phyloP scores from a whole-genome alignment of 176 grass and related monocot genomes.

The Oropetium thomaeum region DNA sequence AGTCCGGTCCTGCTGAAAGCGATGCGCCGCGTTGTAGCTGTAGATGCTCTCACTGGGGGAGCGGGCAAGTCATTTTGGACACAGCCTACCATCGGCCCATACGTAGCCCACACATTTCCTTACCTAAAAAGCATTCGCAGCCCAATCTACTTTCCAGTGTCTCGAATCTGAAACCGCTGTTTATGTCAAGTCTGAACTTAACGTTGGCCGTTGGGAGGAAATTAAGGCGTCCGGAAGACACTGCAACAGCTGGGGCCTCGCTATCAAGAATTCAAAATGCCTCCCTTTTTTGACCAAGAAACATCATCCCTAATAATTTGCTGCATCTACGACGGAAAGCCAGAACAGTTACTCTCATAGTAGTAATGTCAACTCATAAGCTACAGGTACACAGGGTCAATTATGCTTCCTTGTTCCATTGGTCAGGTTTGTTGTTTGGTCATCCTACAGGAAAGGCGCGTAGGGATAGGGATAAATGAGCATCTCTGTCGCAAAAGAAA shows the following conservation, averaged over 20 bases:
- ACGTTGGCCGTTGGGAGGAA: neutral
- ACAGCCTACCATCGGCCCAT: neutral
- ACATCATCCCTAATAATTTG: neutral
- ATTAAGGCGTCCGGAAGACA: neutral
- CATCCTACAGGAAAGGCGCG: neutral
- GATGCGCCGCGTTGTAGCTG: too few species aligned
- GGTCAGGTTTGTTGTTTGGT: neutral
- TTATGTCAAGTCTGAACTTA: neutral
- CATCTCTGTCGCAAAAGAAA: neutral
- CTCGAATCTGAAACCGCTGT: too few species aligned
- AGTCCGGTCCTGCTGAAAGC: neutral
- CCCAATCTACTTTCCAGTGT: neutral
- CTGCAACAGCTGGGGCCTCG: neutral
- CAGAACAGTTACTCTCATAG: neutral
- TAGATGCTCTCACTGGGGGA: neutral
- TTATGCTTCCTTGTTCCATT: neutral
- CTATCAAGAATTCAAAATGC: conserved; percentile 19
- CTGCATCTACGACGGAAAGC: neutral
- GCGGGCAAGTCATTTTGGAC: neutral
- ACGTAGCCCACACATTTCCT: too few species aligned
- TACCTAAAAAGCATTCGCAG: too few species aligned
- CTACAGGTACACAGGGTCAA: neutral
- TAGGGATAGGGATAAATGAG: conserved; percentile 12
- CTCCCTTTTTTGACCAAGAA: neutral
- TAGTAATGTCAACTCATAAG: conserved; percentile 6